These are phyloP conservation scores for Phytophthora ramorum DNA, from an alignment of 352 stramenopile species.

Conservation along the genomic window DNA sequence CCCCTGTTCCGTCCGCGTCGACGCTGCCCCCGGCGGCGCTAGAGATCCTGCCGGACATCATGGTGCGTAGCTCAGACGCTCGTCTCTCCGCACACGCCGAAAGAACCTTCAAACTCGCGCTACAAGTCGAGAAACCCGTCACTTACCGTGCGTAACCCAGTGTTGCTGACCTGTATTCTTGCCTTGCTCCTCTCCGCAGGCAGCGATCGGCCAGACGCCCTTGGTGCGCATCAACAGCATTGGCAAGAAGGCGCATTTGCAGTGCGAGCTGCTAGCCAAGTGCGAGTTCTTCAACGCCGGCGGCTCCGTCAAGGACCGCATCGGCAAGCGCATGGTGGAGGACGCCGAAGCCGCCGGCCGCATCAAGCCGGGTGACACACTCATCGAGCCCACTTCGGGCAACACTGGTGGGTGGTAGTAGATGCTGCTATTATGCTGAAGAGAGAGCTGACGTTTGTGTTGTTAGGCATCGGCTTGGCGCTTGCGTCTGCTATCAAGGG, in stretches of 20 bases:
- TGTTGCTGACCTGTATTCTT: neutral
- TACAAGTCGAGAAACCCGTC: neutral
- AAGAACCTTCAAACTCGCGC: neutral
- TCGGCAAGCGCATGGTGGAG: slow-evolving; percentile 92
- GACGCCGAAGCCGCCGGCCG: slow-evolving; percentile 91
- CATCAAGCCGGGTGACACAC: slow-evolving; percentile 95
- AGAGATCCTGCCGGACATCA: slow-evolving; percentile 67
- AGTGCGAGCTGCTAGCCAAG: slow-evolving; percentile 95
- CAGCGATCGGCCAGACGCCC: slow-evolving; percentile 93
- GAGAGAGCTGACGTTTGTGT: neutral
- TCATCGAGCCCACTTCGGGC: slow-evolving; percentile 98
- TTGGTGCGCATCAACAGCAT: slow-evolving; percentile 94
- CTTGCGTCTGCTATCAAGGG: slow-evolving; percentile 96
- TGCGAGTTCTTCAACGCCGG: slow-evolving; percentile 98
- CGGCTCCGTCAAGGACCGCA: slow-evolving; percentile 92
- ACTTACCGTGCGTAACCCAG: neutral
- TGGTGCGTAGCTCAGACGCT: slow-evolving; percentile 35
- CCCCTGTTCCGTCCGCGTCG: slow-evolving; percentile 26
- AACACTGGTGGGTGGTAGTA: slow-evolving; percentile 88
- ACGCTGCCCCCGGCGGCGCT: slow-evolving; percentile 48
- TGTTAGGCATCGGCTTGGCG: slow-evolving; percentile 93
- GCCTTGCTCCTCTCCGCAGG: slow-evolving; percentile 17
- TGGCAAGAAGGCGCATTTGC: slow-evolving; percentile 73
- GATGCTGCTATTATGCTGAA: neutral
- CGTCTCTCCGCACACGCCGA: neutral